These are phyloP conservation scores for Boletus subparvulus DNA, from an alignment of 768 basidiomycete genomes.

Conservation along the genomic window DNA sequence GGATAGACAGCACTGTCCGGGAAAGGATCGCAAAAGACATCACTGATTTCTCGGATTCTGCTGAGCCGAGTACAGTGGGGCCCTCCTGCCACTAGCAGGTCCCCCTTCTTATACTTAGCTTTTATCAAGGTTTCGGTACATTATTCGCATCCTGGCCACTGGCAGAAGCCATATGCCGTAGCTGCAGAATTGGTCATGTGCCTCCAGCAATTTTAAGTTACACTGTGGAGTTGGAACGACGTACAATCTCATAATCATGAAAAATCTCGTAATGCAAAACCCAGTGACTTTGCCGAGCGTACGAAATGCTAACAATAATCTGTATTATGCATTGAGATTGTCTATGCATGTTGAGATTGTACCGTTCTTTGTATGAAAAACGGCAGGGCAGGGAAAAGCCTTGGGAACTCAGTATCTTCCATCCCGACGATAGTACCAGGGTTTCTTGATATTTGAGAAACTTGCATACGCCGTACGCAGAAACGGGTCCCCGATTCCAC, in stretches of 20 bases:
- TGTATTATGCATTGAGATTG: no score
- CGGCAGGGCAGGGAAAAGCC: not conserved
- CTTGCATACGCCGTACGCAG: not conserved
- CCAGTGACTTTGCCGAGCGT: no score
- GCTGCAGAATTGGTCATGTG: not conserved
- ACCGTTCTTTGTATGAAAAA: no score
- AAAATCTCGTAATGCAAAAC: not conserved
- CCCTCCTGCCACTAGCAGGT: not conserved
- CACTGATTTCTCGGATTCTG: not conserved
- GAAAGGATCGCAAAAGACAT: slow-evolving; percentile 4
- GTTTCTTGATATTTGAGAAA: not conserved
- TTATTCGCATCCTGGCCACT: not conserved
- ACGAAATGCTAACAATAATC: no score
- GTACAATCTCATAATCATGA: no score
- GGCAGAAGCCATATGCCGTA: not conserved
- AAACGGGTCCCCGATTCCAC: no score
- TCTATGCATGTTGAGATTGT: no score
- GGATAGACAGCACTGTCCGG: slow-evolving; percentile 2
- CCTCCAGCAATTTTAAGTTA: no score
- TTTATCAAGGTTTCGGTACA: not conserved
- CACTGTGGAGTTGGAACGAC: no score
- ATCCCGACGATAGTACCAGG: not conserved
- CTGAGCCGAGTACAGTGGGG: not conserved
- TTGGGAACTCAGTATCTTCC: not conserved
- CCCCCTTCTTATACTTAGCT: slow-evolving; percentile 8